A percentile compares a stretch with the other conserved stretches of the same genome.
Evolutionary conservation across 2,329 filamentous ascomycete genomes (phyloP).

Genomic region (Harringtonia lauricola): DNA sequence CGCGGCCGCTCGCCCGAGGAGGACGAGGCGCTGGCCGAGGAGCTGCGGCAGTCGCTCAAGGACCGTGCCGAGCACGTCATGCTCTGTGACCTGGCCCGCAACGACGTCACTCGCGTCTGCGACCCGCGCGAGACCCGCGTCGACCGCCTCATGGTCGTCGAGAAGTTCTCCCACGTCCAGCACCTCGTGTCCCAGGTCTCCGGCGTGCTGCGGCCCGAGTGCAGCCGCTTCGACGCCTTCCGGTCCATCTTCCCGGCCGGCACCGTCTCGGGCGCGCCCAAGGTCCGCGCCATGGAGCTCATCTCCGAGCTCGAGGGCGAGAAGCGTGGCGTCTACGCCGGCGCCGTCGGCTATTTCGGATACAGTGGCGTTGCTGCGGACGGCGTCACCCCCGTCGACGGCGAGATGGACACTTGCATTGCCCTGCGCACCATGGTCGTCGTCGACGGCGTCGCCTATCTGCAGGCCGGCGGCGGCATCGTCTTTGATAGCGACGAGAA

Average conservation of each 20-base stretch:
- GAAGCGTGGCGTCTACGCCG: slow-evolving; percentile 91
- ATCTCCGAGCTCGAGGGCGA: slow-evolving; percentile 90
- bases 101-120: slow-evolving; percentile 93
- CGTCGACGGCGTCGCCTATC: slow-evolving; percentile 82
- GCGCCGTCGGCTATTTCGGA: slow-evolving; percentile 93
- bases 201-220: slow-evolving; percentile 69
- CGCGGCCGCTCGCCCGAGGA: slow-evolving; percentile 72
- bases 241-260: slow-evolving; percentile 94
- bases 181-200: slow-evolving; percentile 95
- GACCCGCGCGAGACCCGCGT: slow-evolving; percentile 83
- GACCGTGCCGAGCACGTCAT: slow-evolving; percentile 95
- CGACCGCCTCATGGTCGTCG: slow-evolving; percentile 87
- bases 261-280: slow-evolving; percentile 89
- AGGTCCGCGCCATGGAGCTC: slow-evolving; percentile 93
- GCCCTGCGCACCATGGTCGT: slow-evolving; percentile 85
- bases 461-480: slow-evolving; percentile 84
- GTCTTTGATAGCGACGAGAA: slow-evolving; percentile 87
- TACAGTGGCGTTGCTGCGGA: slow-evolving; percentile 58
- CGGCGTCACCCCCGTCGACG: slow-evolving; percentile 55
- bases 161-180: slow-evolving; percentile 94
- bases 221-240: slow-evolving; percentile 91
- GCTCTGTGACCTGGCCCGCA: slow-evolving; percentile 90
- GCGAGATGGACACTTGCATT: slow-evolving; percentile 82
- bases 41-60: slow-evolving; percentile 71
- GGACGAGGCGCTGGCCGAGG: slow-evolving; percentile 67